These are phyloP conservation scores for Corymbia citriodora DNA, from an alignment of 441 rosid species.

Conservation along the genomic window DNA sequence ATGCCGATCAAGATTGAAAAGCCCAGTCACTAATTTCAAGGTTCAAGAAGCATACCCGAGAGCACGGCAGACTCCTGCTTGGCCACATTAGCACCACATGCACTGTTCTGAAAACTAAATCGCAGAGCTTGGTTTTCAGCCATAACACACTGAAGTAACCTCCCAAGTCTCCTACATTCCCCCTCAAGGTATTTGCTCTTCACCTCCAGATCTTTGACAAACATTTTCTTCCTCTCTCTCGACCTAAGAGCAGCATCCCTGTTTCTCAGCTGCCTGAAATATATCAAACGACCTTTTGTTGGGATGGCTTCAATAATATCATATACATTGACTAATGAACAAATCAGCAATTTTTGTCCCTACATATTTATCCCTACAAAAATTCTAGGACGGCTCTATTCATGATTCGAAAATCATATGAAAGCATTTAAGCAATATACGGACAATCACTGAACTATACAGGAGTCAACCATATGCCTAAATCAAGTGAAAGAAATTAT, in stretches of 20 bases:
- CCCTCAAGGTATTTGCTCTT: slow-evolving; percentile 79
- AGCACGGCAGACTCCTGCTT: slow-evolving; percentile 99
- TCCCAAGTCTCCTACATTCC: slow-evolving; percentile 76
- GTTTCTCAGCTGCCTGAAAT: slow-evolving; percentile 72
- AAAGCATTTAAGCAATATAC: background rate
- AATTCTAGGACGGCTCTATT: background rate
- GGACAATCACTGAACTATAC: background rate
- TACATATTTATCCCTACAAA: background rate
- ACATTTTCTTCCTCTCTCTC: slow-evolving; percentile 83
- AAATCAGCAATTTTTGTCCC: background rate
- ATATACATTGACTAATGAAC: background rate
- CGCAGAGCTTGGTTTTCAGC: slow-evolving; percentile 84
- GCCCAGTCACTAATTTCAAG: background rate
- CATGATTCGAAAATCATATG: background rate
- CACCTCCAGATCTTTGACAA: slow-evolving; percentile 68
- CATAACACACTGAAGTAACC: slow-evolving; percentile 61
- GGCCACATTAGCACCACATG: slow-evolving; percentile 55
- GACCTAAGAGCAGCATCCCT: slow-evolving; percentile 86
- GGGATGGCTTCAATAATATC: background rate
- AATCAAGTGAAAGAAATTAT: background rate
- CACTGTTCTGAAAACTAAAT: slow-evolving; percentile 45
- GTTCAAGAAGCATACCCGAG: slow-evolving; percentile 56
- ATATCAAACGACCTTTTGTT: background rate
- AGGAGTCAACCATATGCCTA: background rate
- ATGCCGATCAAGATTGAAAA: background rate